Evolutionary conservation across 1,139 yeast genomes (phyloP), one percentile per base, ranked within the genome.

Genomic region (Sugiyamaella novakii): DNA sequence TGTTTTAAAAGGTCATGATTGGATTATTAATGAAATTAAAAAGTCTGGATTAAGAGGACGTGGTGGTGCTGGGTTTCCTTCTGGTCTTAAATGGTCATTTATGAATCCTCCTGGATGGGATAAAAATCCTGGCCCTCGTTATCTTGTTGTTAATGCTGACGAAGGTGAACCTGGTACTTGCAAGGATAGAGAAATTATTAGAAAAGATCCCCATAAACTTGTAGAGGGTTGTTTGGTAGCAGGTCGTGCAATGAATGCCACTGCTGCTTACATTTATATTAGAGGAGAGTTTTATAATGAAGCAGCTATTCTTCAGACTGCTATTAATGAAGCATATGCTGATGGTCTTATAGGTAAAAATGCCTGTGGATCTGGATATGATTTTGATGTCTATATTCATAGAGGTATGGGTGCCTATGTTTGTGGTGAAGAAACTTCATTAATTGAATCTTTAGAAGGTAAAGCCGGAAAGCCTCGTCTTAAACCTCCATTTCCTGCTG

Each of bases 61-160:
- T 72, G 95, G 95, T 54, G 95, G 95, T 62, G 95, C 95, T 39
- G 95, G 95, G 19, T 87, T 87, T 76, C 95, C 95, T 46, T 81
- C 89, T 21, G 95, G 95, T 43, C 77, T 87, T 63, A 87, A 87
- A 70, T 87, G 94, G 94, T 84, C 94, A 15, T 87, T 87, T 65
- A 87, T 87, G 95, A 87, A 87, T 71, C 95, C 95, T 46, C 95
- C 95, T 45, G 92, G 92, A 54, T 87, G 95, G 95, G 94, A 87
- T 59, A 87, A 86, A 67, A 86, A 86, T 68, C 73, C 70, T 15
- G 95, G 95, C 18, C 92, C 95, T 55, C 79, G 95, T 67, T 87
- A 87, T 67, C 76, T 87, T 57, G 94, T 87, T 46, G 88, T 87
- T 62, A 87, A 87, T 69, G 95, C 95, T 52, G 95, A 87, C 74